Evolutionary conservation across 2,329 filamentous ascomycete species (phyloP).

Genomic region (Monilinia fructigena): DNA sequence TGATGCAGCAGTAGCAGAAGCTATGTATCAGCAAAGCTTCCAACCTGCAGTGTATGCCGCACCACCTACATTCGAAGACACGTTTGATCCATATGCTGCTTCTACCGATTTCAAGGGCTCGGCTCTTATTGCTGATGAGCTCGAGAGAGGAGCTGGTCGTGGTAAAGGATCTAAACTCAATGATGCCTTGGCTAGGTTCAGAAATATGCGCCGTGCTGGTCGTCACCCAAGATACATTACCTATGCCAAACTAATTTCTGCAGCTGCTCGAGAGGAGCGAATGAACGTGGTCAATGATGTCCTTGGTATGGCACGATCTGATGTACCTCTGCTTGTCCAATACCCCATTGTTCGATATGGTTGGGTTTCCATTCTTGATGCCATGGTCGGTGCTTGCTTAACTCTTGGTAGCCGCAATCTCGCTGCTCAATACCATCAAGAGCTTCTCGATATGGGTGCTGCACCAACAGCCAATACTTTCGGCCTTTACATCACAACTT

Average conservation of each 20-base stretch:
- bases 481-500: conserved; percentile 96
- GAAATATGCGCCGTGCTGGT: conserved; percentile 88
- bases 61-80: conserved; percentile 69
- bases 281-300: conserved; percentile 82
- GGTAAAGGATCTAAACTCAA: conserved; percentile 67
- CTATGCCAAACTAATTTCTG: conserved; percentile 91
- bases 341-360: conserved; percentile 88
- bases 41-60: conserved; percentile 53
- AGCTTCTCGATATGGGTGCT: conserved; percentile 85
- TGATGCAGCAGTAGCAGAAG: conserved; percentile 49
- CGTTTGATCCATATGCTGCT: conserved; percentile 85
- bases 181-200: conserved; percentile 79
- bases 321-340: conserved; percentile 80
- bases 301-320: conserved; percentile 80
- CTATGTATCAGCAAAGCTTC: conserved; percentile 48
- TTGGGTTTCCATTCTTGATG: conserved; percentile 93
- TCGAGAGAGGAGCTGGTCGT: conserved; percentile 72
- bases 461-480: conserved; percentile 97
- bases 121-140: conserved; percentile 81
- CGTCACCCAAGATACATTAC: conserved; percentile 94
- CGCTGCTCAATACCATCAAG: conserved; percentile 85
- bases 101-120: conserved; percentile 94
- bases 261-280: conserved; percentile 81
- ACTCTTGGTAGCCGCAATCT: conserved; percentile 75
- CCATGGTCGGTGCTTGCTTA: conserved; percentile 92